Percentiles rank a stretch among this genome's conserved stretches.
phyloP scores from a whole-genome alignment of 345 rosid genomes.

The Fremontodendron californicum region DNA sequence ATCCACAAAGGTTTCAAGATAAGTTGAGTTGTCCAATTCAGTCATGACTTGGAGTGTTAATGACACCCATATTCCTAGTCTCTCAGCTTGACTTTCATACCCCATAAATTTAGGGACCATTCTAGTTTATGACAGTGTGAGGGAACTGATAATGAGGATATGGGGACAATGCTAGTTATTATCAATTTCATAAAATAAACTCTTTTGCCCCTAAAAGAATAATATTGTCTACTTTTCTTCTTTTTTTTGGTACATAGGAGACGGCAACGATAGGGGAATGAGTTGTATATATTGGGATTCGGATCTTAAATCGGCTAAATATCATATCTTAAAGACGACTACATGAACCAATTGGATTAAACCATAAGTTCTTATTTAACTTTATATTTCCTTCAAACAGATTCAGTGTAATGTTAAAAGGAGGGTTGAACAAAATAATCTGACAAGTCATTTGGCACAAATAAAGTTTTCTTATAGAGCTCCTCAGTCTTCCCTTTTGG shows the following conservation, averaged over 20 bases:
- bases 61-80: conserved; percentile 28
- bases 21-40: conserved; percentile 38
- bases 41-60: conserved; percentile 21
- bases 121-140: neutral
- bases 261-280: no score
- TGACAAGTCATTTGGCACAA: conserved; percentile 10
- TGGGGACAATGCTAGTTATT: neutral
- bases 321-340: no score
- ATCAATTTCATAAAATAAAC: conserved; percentile 4
- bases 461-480: neutral
- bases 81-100: conserved; percentile 3
- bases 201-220: conserved; percentile 21
- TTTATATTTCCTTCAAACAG: neutral
- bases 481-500: neutral
- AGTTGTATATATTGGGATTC: no score
- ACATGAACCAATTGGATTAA: no score
- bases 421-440: conserved; percentile 9
- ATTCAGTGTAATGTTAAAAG: conserved; percentile 9
- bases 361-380: no score
- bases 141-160: neutral
- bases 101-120: conserved; percentile 23
- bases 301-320: no score
- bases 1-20: conserved; percentile 3
- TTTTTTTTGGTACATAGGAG: no score
- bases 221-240: conserved; percentile 14